These are phyloP conservation scores for Metarhizium rileyi DNA, from an alignment of 2,329 filamentous ascomycete genomes.

Conservation along the genomic window DNA sequence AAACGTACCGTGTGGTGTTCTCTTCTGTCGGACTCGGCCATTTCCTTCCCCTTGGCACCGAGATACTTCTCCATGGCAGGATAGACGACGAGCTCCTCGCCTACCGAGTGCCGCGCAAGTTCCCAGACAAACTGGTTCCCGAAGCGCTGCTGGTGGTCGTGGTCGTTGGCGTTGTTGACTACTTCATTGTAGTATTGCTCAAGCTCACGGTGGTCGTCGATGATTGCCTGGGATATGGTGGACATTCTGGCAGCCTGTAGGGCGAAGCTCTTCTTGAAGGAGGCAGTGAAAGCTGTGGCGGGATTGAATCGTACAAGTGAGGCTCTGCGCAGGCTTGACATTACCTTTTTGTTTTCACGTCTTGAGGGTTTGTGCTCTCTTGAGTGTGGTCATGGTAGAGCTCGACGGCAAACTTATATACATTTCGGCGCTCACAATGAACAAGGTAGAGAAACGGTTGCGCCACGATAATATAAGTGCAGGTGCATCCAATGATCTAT, in stretches of 20 bases:
- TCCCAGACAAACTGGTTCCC: conserved; percentile 40
- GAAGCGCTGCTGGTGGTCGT: conserved; percentile 29
- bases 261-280: too few relatives aligned
- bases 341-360: too few relatives aligned
- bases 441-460: too few relatives aligned
- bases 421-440: too few relatives aligned
- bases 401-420: too few relatives aligned
- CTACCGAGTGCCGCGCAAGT: conserved; percentile 36
- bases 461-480: too few relatives aligned
- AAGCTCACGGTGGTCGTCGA: conserved; percentile 21
- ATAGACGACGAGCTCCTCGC: conserved; percentile 42
- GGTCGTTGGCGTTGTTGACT: conserved; percentile 20
- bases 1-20: conserved; percentile 34
- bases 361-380: too few relatives aligned
- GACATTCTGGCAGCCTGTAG: conserved; percentile 13
- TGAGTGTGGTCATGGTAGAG: too few relatives aligned
- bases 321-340: too few relatives aligned
- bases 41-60: conserved; percentile 25
- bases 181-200: conserved; percentile 32
- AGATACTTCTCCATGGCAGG: conserved; percentile 42
- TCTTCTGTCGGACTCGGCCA: conserved; percentile 37
- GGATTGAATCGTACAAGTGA: too few relatives aligned
- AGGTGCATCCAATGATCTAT: too few relatives aligned
- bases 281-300: too few relatives aligned
- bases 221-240: conserved; percentile 17